A percentile compares a stretch with the other conserved stretches of the same genome.
Conservation (phyloP, 2,329 filamentous ascomycete species). For the Colletotrichum cuscutae region DNA sequence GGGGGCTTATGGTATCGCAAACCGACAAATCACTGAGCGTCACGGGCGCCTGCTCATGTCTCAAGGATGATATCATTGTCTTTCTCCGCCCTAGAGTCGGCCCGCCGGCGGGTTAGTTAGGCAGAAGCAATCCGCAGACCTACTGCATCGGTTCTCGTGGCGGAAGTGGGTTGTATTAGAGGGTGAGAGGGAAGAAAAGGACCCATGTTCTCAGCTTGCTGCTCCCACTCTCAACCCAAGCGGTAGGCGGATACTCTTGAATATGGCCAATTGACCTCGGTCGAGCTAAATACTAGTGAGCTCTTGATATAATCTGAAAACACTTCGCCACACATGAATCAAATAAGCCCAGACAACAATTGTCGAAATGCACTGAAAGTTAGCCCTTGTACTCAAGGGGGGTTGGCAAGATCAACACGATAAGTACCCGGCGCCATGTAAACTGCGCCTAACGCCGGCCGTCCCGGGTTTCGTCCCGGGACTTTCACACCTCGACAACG, state of each 20-base stretch:
- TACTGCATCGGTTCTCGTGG: neutral
- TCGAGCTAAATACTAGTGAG: neutral
- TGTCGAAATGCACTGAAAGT: neutral
- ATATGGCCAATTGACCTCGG: neutral
- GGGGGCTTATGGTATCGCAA: neutral
- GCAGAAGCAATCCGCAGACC: neutral
- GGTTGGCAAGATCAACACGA: neutral
- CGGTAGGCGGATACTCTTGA: neutral
- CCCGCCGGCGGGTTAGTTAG: neutral
- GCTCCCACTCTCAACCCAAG: neutral
- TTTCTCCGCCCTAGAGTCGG: neutral
- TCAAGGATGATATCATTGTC: neutral
- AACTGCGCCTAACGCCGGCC: neutral
- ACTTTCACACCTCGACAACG: neutral
- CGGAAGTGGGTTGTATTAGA: neutral
- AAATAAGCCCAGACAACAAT: neutral
- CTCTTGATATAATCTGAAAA: neutral
- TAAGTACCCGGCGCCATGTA: neutral
- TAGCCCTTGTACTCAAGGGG: neutral
- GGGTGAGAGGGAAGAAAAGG: neutral
- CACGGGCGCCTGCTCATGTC: neutral
- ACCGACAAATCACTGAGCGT: constrained; percentile 6
- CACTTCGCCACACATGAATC: neutral
- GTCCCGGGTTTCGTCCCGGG: no score
- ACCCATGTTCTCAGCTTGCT: neutral